These are phyloP conservation scores for Fraxinus baroniana DNA, from an alignment of 305 asterid genomes.

Conservation along the genomic window DNA sequence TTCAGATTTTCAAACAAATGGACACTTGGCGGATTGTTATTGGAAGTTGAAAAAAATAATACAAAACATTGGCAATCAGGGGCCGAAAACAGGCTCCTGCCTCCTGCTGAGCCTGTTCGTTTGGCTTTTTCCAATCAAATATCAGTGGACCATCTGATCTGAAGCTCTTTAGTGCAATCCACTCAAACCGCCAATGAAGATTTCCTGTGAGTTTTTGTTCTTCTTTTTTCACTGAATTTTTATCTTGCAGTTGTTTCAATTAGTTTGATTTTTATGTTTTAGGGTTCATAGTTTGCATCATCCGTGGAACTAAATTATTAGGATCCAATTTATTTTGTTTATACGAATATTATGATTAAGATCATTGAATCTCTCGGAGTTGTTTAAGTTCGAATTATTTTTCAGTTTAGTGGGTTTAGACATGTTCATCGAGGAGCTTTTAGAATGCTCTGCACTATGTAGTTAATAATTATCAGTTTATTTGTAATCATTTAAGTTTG, in stretches of 20 bases:
- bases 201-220: not conserved
- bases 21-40: too few species aligned
- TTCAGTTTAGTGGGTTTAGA: not conserved
- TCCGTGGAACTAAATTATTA: not conserved
- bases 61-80: too few species aligned
- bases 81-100: too few species aligned
- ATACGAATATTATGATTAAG: not conserved
- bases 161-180: not conserved
- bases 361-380: not conserved
- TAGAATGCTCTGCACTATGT: not conserved
- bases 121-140: not conserved
- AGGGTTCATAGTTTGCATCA: not conserved
- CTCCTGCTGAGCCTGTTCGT: too few species aligned
- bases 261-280: not conserved
- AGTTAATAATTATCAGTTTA: not conserved
- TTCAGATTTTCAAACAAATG: too few species aligned
- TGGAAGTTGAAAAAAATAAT: too few species aligned
- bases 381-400: not conserved
- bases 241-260: not conserved
- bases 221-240: not conserved
- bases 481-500: not conserved
- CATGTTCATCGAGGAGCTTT: not conserved
- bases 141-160: not conserved
- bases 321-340: not conserved
- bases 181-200: not conserved